Evolutionary conservation across 2,329 filamentous ascomycete genomes (phyloP).

Genomic region (Fulvia fulva): DNA sequence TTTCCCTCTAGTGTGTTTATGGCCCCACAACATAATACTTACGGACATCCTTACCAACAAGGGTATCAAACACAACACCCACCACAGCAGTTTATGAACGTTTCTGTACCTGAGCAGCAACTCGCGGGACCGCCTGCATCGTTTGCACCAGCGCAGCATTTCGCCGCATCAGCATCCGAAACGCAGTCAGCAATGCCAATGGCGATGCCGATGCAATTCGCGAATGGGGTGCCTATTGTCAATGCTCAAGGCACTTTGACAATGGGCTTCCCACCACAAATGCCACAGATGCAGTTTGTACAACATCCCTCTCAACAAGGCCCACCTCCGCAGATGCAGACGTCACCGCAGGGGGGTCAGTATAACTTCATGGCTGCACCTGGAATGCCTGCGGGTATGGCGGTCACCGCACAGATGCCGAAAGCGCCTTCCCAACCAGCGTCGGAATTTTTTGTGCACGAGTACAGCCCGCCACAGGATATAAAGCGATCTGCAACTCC

Average conservation of each 20-base stretch:
- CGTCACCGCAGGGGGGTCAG: slow-evolving; percentile 12
- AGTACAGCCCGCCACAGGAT: slow-evolving; percentile 45
- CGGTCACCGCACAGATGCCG: slow-evolving; percentile 28
- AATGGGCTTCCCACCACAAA: slow-evolving; percentile 23
- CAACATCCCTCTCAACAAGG: slow-evolving; percentile 16
- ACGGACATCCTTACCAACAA: slow-evolving; percentile 17
- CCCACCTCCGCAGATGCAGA: slow-evolving; percentile 14
- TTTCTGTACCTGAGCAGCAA: slow-evolving; percentile 20
- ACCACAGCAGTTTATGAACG: slow-evolving; percentile 29
- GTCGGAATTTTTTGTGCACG: slow-evolving; percentile 43
- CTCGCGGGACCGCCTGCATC: slow-evolving; percentile 13
- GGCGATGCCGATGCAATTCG: slow-evolving; percentile 19
- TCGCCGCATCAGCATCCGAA: slow-evolving; percentile 10
- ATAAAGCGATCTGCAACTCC: slow-evolving; percentile 32
- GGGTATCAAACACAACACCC: slow-evolving; percentile 9
- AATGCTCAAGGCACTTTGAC: slow-evolving; percentile 24
- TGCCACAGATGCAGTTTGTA: slow-evolving; percentile 22
- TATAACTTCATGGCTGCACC: slow-evolving; percentile 21
- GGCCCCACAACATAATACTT: slow-evolving; percentile 18
- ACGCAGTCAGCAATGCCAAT: slow-evolving; percentile 1
- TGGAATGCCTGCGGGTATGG: slow-evolving; percentile 14
- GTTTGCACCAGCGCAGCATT: slow-evolving; percentile 16
- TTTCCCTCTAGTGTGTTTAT: slow-evolving; percentile 40
- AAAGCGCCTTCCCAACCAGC: slow-evolving; percentile 28
- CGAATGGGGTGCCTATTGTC: slow-evolving; percentile 27